Percentiles rank a stretch among this genome's conserved stretches.
These are phyloP conservation scores for Hymenoscyphus repandus DNA, from an alignment of 2,329 filamentous ascomycete species.

Conservation along the genomic window DNA sequence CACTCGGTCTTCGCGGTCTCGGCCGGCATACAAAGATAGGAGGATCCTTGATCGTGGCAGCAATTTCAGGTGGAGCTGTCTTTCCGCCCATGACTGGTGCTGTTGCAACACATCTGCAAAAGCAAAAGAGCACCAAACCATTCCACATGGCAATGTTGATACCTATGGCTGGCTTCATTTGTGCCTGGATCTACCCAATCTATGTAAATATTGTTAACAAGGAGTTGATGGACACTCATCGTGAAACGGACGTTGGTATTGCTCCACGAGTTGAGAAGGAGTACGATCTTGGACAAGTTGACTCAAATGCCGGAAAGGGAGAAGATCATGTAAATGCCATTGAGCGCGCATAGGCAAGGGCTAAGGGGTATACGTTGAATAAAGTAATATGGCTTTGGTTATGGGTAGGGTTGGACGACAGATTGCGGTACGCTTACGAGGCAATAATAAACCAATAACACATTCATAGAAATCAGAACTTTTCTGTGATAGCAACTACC, in stretches of 20 bases:
- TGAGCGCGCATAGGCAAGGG: not conserved
- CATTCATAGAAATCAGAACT: too few relatives aligned
- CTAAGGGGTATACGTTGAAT: not conserved
- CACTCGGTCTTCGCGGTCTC: slow-evolving; percentile 68
- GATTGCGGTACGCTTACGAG: too few relatives aligned
- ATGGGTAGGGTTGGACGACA: too few relatives aligned
- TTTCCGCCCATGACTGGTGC: slow-evolving; percentile 67
- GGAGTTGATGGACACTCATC: slow-evolving; percentile 28
- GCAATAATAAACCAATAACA: too few relatives aligned
- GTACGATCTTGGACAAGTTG: slow-evolving; percentile 5
- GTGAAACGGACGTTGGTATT: slow-evolving; percentile 14
- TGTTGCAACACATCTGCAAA: slow-evolving; percentile 33
- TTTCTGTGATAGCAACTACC: too few relatives aligned
- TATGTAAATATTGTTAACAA: slow-evolving; percentile 31
- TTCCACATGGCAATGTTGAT: slow-evolving; percentile 30
- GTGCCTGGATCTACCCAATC: slow-evolving; percentile 31
- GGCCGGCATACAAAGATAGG: slow-evolving; percentile 76
- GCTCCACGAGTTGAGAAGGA: slow-evolving; percentile 7
- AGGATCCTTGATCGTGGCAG: slow-evolving; percentile 64
- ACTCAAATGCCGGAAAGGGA: not conserved
- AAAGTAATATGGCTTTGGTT: too few relatives aligned
- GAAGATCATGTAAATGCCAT: not conserved
- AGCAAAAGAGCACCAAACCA: slow-evolving; percentile 10
- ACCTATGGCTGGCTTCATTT: slow-evolving; percentile 31
- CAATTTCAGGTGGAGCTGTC: slow-evolving; percentile 67